phyloP scores from a whole-genome alignment of 148 eudicot species.

The Vaccinium macrocarpon region DNA sequence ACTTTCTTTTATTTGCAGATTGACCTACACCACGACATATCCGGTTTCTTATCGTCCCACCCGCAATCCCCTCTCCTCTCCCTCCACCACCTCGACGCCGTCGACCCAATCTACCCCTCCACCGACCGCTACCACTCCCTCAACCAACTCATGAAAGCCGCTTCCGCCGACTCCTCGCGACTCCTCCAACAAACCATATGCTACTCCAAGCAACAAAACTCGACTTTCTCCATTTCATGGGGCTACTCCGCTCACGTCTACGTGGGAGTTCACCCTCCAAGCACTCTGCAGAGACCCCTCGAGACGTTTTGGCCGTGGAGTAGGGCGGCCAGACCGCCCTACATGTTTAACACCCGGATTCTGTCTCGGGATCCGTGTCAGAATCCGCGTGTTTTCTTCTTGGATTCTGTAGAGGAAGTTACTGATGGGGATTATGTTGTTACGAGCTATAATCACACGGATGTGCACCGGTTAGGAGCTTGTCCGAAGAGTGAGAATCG shows the following conservation, averaged over 20 bases:
- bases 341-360: slow-evolving; percentile 27
- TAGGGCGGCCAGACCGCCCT: slow-evolving; percentile 15
- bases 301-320: slow-evolving; percentile 25
- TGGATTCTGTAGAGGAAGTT: slow-evolving; percentile 14
- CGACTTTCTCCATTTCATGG: slow-evolving; percentile 59
- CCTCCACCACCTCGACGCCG: slow-evolving; percentile 49
- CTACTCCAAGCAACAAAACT: slow-evolving; percentile 37
- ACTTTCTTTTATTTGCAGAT: slow-evolving; percentile 26
- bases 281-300: slow-evolving; percentile 21
- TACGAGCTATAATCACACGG: slow-evolving; percentile 29
- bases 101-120: slow-evolving; percentile 47
- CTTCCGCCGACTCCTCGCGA: slow-evolving; percentile 38
- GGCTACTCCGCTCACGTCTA: slow-evolving; percentile 34
- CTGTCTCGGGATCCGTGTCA: slow-evolving; percentile 12
- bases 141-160: slow-evolving; percentile 52
- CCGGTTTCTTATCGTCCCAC: slow-evolving; percentile 52
- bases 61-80: slow-evolving; percentile 50
- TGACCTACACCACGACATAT: slow-evolving; percentile 48
- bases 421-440: slow-evolving; percentile 14
- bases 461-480: neutral
- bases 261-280: slow-evolving; percentile 19
- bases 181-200: slow-evolving; percentile 67
- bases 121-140: slow-evolving; percentile 34
- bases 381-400: slow-evolving; percentile 29
- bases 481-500: slow-evolving; percentile 15